Evolutionary conservation across 768 basidiomycete species (phyloP).

Genomic region (Mycena rosella): DNA sequence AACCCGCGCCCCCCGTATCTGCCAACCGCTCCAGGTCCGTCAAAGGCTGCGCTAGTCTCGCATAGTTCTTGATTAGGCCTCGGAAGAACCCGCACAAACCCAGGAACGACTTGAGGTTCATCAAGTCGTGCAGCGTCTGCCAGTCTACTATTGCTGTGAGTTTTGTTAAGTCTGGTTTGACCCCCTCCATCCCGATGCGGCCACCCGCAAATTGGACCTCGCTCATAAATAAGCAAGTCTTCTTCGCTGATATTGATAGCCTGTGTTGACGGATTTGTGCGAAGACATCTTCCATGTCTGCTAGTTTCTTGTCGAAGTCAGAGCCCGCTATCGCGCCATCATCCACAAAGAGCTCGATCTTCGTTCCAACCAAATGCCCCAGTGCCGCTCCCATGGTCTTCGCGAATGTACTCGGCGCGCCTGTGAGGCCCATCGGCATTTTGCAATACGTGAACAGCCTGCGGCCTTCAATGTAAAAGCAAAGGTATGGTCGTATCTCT

Average conservation of each 20-base stretch:
- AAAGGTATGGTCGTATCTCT: background rate
- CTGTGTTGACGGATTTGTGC: conserved; percentile 39
- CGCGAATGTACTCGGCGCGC: background rate
- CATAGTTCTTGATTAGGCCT: conserved; percentile 48
- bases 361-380: background rate
- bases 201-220: conserved; percentile 51
- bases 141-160: conserved; percentile 52
- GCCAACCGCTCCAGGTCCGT: background rate
- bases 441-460: conserved; percentile 1
- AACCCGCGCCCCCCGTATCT: background rate
- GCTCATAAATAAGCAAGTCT: conserved; percentile 49
- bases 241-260: conserved; percentile 51
- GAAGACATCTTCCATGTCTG: background rate
- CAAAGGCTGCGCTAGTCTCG: background rate
- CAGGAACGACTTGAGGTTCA: conserved; percentile 42
- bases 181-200: conserved; percentile 44
- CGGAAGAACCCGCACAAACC: conserved; percentile 51
- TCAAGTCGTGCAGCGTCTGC: background rate
- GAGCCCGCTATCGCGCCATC: background rate
- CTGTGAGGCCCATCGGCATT: conserved; percentile 5
- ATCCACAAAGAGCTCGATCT: background rate
- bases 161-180: conserved; percentile 51
- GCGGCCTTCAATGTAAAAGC: background rate
- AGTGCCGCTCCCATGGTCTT: background rate
- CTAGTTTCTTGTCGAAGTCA: conserved; percentile 1